Base-by-base conservation (phyloP, 2,329 filamentous ascomycete species). In the Calonectria multiphialidica region DNA sequence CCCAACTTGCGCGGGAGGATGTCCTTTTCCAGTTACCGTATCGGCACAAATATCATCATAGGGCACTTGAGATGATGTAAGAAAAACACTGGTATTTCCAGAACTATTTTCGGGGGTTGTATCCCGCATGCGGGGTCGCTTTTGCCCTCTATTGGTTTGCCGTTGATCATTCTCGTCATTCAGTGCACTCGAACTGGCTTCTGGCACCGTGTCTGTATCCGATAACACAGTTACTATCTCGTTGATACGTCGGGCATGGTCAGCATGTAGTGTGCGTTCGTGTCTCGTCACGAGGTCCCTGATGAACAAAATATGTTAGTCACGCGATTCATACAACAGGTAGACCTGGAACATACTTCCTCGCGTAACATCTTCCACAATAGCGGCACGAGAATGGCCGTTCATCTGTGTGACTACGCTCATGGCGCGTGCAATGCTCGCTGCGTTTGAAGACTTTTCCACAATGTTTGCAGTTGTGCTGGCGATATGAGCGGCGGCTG, bases 341-440 rank as follows among this genome's bases (percentile, higher is more conserved):
- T 15, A 37, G 18, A 4, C 5, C 5, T 21, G n/a, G n/a, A n/a
- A n/a, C 53, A n/a, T 57, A 57, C 53, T 40, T 57, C n/a, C 53
- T 23, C 8, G 53, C 53, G 13, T 57, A 57, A 15, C 33, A 57
- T 21, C 53, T 57, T n/a, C 53, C 53, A 23, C 53, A 57, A 18
- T 57, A 40, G 30, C 53, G 53, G 53, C 53, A 57, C 25, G 53
- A 40, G 23, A 57, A 57, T 16, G 53, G 53, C 33, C 53, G 53
- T 18, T 57, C 53, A 25, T 33, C 33, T 12, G 53, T 57, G 21
- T 57, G 53, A 5, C 53, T 57, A 15, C 53, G n/a, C 33, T 57
- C 53, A 57, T 57, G 53, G n/a, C 53, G 53, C n/a, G 33, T 57
- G 33, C 53, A 57, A 40, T 57, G 53, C 33, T 57, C 53, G 13